Conservation (phyloP, 352 stramenopile genomes). For the Paralagenidium karlingii region DNA sequence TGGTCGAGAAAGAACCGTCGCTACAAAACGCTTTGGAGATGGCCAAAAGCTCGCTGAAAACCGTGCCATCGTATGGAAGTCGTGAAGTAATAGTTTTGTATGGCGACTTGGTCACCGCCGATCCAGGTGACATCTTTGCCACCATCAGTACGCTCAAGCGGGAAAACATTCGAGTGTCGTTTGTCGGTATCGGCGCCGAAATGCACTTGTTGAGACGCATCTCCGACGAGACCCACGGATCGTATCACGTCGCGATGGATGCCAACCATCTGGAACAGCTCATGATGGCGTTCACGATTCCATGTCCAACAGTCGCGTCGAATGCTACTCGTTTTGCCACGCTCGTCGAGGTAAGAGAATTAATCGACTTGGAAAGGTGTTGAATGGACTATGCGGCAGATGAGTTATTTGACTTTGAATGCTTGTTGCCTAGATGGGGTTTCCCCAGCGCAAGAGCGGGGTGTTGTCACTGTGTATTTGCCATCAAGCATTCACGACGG, state of each 20-base stretch:
- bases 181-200: slow-evolving; percentile 92
- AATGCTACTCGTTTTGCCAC: slow-evolving; percentile 52
- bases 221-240: slow-evolving; percentile 86
- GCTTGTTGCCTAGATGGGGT: slow-evolving; percentile 47
- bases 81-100: slow-evolving; percentile 91
- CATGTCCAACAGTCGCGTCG: slow-evolving; percentile 79
- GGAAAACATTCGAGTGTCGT: slow-evolving; percentile 87
- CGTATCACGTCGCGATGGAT: slow-evolving; percentile 91
- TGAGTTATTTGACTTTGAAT: too few species aligned
- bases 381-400: too few species aligned
- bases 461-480: slow-evolving; percentile 76
- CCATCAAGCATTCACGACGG: slow-evolving; percentile 79
- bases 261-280: slow-evolving; percentile 86
- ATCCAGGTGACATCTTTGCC: slow-evolving; percentile 93
- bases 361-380: too few species aligned
- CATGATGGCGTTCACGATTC: slow-evolving; percentile 89
- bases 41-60: slow-evolving; percentile 84
- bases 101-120: slow-evolving; percentile 90
- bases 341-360: too few species aligned
- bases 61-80: slow-evolving; percentile 75
- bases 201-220: slow-evolving; percentile 83
- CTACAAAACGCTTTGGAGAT: slow-evolving; percentile 88
- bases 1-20: slow-evolving; percentile 78
- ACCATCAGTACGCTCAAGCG: slow-evolving; percentile 85
- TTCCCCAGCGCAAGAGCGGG: slow-evolving; percentile 59